phyloP scores from a whole-genome alignment of 352 stramenopile genomes.

The Pythium myriotylum region DNA sequence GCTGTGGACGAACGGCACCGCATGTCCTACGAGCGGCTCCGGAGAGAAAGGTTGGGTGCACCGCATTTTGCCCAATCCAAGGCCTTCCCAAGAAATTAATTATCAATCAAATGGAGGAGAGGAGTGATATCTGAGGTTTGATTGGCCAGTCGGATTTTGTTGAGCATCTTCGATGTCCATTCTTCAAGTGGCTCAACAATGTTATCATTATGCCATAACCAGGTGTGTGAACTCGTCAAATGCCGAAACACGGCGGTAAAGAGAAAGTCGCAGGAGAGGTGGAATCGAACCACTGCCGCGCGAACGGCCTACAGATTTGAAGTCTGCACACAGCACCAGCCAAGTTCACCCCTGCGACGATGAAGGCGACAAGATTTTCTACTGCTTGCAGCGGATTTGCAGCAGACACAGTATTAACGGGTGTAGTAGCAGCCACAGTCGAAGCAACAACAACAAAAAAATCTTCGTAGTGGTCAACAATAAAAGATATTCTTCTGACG shows the following conservation, averaged over 20 bases:
- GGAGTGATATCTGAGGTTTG: not conserved
- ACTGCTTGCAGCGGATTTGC: too few species aligned
- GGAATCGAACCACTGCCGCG: constrained; percentile 92
- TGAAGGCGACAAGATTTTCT: constrained; percentile 29
- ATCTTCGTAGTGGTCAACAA: too few species aligned
- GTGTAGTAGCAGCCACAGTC: too few species aligned
- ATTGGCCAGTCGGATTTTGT: constrained; percentile 17
- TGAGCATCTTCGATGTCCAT: constrained; percentile 6
- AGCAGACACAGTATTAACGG: too few species aligned
- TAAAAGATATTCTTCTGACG: too few species aligned
- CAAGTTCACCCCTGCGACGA: constrained; percentile 80
- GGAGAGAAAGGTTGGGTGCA: not conserved
- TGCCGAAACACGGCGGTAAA: constrained; percentile 24
- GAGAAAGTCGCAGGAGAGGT: constrained; percentile 85
- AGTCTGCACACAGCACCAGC: constrained; percentile 91
- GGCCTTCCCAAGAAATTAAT: too few species aligned
- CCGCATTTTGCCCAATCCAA: constrained; percentile 14
- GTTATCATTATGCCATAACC: too few species aligned
- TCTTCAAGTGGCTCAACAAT: constrained; percentile 26
- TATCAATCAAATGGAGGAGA: too few species aligned
- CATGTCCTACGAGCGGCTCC: constrained; percentile 17
- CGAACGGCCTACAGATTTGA: constrained; percentile 93
- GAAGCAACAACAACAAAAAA: too few species aligned
- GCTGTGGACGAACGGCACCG: constrained; percentile 25
- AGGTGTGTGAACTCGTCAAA: too few species aligned